Evolutionary conservation across 441 rosid genomes (phyloP), one percentile per base, ranked within the genome.

Genomic region (Pelargonium fulgidum): DNA sequence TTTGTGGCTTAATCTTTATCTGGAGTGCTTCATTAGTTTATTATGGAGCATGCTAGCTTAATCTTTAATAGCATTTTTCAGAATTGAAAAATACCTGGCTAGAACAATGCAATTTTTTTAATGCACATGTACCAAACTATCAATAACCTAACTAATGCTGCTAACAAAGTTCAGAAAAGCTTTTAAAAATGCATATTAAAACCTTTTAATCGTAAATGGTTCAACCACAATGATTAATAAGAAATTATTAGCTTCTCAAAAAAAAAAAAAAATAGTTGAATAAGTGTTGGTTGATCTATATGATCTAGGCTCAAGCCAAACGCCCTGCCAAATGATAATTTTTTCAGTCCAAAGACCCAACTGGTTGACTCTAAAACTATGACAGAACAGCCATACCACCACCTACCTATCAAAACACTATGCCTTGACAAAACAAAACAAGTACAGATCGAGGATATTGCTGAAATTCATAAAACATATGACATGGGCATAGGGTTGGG

Each of bases 241-340:
- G 6, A 22, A 56, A 56, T 56, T 16, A 56, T 17, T 56, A 56
- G 62, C 26, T 56, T 56, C 19, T 56, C 26, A n/a, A n/a, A n/a
- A n/a, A n/a, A n/a, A n/a, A 56, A 22, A 16, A 56, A 17, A 16
- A 10, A 56, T 3, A 56, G 62, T 17, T 56, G 22, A 56, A 56
- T 56, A 56, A 11, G 20, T 56, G 62, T 58, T 58, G 62, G 29
- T 20, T 58, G 62, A 20, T 20, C 29, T 58, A 58, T 58, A 58
- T 12, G 1, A 8, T 58, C 9, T 19, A 20, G 62, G 22, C 13
- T 58, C 26, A 8, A 58, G 62, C 13, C 62, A 56, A 56, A 56
- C 29, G 20, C 26, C 9, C 62, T 2, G 62, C 62, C 12, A 58
- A 58, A 16, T 58, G 26, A 17, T 58, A n/a, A 11, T 26, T 20